Evolutionary conservation across 495 filamentous ascomycete species (phyloP), one percentile per base, ranked within the genome.

Genomic region (Penicillium argentinense): DNA sequence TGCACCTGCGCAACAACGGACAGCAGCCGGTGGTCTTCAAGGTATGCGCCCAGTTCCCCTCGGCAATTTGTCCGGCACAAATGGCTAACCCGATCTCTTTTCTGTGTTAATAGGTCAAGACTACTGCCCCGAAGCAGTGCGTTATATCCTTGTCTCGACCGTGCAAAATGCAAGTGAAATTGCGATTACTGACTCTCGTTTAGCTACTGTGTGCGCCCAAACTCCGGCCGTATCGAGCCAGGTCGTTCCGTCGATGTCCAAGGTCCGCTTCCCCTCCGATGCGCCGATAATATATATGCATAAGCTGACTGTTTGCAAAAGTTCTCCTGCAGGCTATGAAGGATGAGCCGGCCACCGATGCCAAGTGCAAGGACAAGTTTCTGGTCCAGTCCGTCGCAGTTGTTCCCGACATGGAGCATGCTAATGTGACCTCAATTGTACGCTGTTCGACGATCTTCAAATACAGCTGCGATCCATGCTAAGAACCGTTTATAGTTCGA

Each of bases 301-400:
- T 14, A 33, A 46, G 33, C 56, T 67, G 51, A 42, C 28, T 29
- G 17, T 34, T 56, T 13, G 37, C 37, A 32, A 39, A 60, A 96
- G 93, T 98, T 14, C 80, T 97, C 27, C 81, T 98, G 19, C 93
- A 98, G 72, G 89, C 91, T 16, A 95, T 97, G 95, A 96, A 95
- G 73, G 84, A 91, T 59, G 90, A 97, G 59, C 93, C 92, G 19
- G 80, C 93, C 3, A 45, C 68, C 24, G 91, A 95, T 59, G 86
- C 84, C 28, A 89, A 89, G 60, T 97, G 92, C 76, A 84, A 89
- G 63, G 93, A 98, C 74, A 98, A 98, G 73, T 98, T 98, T 67
- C 80, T 98, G 38, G 95, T 98, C 26, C 93, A 98, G 71, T 95
- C 92, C 14, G 88, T 96, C 47, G 72, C 81, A 25, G 88, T 98